Percentiles rank a stretch among this genome's conserved stretches.
Evolutionary conservation across 2,329 filamentous ascomycete genomes (phyloP).

Genomic region (Dothistroma pini): DNA sequence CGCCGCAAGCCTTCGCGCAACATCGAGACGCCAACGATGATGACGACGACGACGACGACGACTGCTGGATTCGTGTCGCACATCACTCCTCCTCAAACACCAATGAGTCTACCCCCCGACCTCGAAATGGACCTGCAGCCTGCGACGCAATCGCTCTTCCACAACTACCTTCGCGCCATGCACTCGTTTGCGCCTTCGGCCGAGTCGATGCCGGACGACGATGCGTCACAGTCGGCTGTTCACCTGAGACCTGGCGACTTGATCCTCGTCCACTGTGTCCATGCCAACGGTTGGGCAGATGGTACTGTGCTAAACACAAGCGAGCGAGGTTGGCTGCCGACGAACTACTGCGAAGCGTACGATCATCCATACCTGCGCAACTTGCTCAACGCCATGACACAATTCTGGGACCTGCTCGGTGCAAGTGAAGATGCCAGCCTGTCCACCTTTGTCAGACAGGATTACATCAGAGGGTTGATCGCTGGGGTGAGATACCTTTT

Average conservation of each 20-base stretch:
- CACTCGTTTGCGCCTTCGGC: conserved; percentile 84
- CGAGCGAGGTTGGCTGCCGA: conserved; percentile 89
- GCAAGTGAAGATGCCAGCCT: conserved; percentile 62
- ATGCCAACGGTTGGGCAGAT: conserved; percentile 98
- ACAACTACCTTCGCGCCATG: conserved; percentile 92
- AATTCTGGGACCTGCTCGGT: conserved; percentile 88
- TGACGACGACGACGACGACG: conserved; percentile 11
- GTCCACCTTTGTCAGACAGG: conserved; percentile 80
- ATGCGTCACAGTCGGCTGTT: conserved; percentile 63
- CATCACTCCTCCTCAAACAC: conserved; percentile 22
- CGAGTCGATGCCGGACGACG: conserved; percentile 59
- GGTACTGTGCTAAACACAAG: conserved; percentile 84
- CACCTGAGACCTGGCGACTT: conserved; percentile 88
- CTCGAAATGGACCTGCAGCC: conserved; percentile 41
- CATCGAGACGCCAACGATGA: conserved; percentile 7
- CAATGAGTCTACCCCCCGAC: conserved; percentile 15
- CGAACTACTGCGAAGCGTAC: conserved; percentile 96
- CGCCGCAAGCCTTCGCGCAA: conserved; percentile 2
- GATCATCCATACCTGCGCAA: conserved; percentile 83
- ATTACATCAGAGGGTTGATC: conserved; percentile 91
- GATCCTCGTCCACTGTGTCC: conserved; percentile 90
- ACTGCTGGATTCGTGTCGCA: conserved; percentile 23
- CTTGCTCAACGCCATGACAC: conserved; percentile 78
- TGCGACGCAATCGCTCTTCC: conserved; percentile 56
- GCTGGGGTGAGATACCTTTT: conserved; percentile 86